Evolutionary conservation across 1,284 basidiomycete species (phyloP).

Genomic region (Apiotrichum domesticum): DNA sequence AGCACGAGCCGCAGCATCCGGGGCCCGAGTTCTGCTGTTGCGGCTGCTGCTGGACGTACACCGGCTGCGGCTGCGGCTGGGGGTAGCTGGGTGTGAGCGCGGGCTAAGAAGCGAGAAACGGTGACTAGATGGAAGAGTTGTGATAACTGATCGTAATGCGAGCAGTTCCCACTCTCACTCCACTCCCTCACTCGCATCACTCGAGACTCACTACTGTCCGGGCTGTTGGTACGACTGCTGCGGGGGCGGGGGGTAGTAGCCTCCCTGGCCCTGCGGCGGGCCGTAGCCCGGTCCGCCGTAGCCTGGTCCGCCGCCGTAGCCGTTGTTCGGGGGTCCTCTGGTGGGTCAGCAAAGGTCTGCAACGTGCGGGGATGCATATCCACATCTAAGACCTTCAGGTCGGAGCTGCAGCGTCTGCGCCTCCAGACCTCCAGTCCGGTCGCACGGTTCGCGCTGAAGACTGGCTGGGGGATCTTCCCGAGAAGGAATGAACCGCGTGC

Average conservation of each 20-base stretch:
- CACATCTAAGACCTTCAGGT: too few species aligned
- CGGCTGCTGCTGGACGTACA: constrained; percentile 38
- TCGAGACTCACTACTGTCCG: constrained; percentile 23
- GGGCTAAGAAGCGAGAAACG: too few species aligned
- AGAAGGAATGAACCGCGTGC: too few species aligned
- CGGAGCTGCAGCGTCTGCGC: too few species aligned
- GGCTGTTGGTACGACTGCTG: constrained; percentile 24
- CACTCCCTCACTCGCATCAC: too few species aligned
- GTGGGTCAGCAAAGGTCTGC: too few species aligned
- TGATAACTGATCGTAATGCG: background rate
- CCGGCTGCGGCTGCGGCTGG: constrained; percentile 41
- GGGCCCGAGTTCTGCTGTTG: constrained; percentile 16
- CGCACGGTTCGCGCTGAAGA: too few species aligned
- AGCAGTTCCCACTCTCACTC: background rate
- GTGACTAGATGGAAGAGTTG: too few species aligned
- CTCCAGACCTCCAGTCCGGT: too few species aligned
- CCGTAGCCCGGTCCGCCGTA: background rate
- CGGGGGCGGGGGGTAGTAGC: constrained; percentile 38
- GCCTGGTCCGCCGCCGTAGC: background rate
- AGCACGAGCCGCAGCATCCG: constrained; percentile 29
- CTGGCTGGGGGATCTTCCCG: too few species aligned
- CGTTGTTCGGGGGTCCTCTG: background rate
- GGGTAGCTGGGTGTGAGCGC: constrained; percentile 25
- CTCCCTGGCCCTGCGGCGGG: constrained; percentile 17
- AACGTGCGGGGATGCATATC: too few species aligned